Base-by-base conservation (phyloP, 495 filamentous ascomycete species). In the Hypoxylon crocopeplum region DNA sequence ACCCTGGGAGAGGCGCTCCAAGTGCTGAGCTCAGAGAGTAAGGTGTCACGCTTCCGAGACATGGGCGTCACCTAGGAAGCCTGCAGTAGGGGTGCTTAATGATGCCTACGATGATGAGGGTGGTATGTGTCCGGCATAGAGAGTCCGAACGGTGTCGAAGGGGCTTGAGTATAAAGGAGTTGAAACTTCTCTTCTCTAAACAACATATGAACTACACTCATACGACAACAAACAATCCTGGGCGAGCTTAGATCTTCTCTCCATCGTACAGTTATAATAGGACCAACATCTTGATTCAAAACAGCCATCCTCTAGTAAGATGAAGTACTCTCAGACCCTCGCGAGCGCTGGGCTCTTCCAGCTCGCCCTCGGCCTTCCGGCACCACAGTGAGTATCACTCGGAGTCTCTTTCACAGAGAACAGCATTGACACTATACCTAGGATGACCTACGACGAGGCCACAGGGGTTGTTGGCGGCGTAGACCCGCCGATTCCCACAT, bases 361-460 rank as follows among this genome's bases (percentile, higher is more conserved):
- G 16, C 24, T 70, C 2, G 64, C 46, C 47, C 36, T 59, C 19
- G 37, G 45, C 10, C 61, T 70, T n/a, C 68, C 68, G 11, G 41
- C 38, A 27, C 68, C 68, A 42, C 64, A 70, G 68, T 68, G 20
- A 63, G 64, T 29, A 52, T 12, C 19, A 8, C 27, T 37, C 6
- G 12, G 6, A 12, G 11, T 7, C 19, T 12, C 24, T 51, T 19
- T 7, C 19, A 25, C 8, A 16, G 1, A 37, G 0, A 12, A 29
- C 7, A 33, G 22, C 25, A 42, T 57, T 68, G 41, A 70, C 13
- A 25, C 24, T 0, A 13, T 12, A 13, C 10, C 4, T 10, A 70
- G 68, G 30, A 58, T 68, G 61, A 56, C 50, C 10, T 70, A 70
- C n/a, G 72, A 69, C 7, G 74, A 74, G 24, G 76, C 75, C 48